These are phyloP conservation scores for Penicillium argentinense DNA, from an alignment of 495 filamentous ascomycete species.

Conservation along the genomic window DNA sequence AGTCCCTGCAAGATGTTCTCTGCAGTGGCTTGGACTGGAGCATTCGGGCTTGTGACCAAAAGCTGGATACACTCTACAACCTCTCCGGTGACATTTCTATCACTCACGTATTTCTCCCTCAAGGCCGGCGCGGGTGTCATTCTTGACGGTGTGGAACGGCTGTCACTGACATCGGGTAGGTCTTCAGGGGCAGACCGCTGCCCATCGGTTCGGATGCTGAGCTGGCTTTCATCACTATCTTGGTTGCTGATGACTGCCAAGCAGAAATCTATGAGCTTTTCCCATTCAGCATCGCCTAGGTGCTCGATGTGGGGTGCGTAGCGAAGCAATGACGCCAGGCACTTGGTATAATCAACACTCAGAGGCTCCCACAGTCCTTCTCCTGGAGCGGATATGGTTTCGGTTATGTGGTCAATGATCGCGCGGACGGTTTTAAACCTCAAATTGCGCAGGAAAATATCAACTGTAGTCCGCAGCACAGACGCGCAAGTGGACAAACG, in stretches of 20 bases:
- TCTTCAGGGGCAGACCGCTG: conserved; percentile 28
- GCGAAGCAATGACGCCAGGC: conserved; percentile 65
- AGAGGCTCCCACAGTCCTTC: conserved; percentile 71
- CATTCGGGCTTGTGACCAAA: conserved; percentile 67
- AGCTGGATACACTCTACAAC: conserved; percentile 65
- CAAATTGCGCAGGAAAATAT: conserved; percentile 64
- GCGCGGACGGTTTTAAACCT: conserved; percentile 74
- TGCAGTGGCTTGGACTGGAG: conserved; percentile 62
- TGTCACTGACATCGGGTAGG: conserved; percentile 22
- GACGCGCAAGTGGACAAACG: conserved; percentile 71
- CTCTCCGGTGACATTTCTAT: conserved; percentile 49
- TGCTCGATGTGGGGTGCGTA: conserved; percentile 77
- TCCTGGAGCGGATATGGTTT: conserved; percentile 61
- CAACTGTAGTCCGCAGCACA: conserved; percentile 67
- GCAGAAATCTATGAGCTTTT: conserved; percentile 66
- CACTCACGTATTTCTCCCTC: conserved; percentile 26
- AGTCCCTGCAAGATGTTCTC: conserved; percentile 57
- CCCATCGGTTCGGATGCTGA: conserved; percentile 29
- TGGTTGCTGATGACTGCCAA: conserved; percentile 24
- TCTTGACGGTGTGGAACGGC: conserved; percentile 34
- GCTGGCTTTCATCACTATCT: conserved; percentile 29
- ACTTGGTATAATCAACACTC: conserved; percentile 74
- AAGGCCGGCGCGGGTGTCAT: conserved; percentile 26
- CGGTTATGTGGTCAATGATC: conserved; percentile 76
- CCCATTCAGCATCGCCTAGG: conserved; percentile 66